Percentiles rank a stretch among this genome's conserved stretches.
Evolutionary conservation across 352 stramenopile species (phyloP).

Genomic region (Phytophthora tentaculata): DNA sequence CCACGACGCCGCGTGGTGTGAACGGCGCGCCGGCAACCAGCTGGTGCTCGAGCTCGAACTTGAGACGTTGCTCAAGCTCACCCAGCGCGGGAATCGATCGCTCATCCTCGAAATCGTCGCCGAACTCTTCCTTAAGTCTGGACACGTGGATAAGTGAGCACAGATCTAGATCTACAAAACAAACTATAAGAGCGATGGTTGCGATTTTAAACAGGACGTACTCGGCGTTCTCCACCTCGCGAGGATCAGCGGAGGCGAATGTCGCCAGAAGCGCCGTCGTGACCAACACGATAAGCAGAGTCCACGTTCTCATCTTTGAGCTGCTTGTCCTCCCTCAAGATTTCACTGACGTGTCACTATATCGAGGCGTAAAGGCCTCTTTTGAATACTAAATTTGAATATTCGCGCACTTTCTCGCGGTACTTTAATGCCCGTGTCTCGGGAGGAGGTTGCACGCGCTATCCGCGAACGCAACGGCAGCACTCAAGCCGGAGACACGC

Average conservation of each 20-base stretch:
- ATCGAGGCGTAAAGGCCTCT: neutral
- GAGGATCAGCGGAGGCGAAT: conserved; percentile 47
- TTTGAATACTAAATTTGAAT: conserved; percentile 14
- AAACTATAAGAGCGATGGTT: neutral
- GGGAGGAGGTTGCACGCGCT: conserved; percentile 27
- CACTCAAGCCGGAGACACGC: conserved; percentile 16
- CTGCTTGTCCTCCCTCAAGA: neutral
- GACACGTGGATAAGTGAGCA: neutral
- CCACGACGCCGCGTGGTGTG: conserved; percentile 57
- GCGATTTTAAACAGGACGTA: conserved; percentile 27
- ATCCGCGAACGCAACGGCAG: conserved; percentile 31
- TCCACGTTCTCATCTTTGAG: conserved; percentile 20
- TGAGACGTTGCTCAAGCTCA: conserved; percentile 54
- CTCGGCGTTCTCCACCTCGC: conserved; percentile 69
- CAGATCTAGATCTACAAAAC: conserved; percentile 19
- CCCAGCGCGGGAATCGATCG: conserved; percentile 26
- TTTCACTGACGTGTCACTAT: conserved; percentile 6
- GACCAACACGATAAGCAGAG: conserved; percentile 37
- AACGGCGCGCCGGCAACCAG: conserved; percentile 43
- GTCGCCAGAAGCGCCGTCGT: conserved; percentile 41
- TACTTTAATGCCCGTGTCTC: conserved; percentile 13
- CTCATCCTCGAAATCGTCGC: conserved; percentile 68
- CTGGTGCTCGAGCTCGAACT: conserved; percentile 74
- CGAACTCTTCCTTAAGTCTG: conserved; percentile 75
- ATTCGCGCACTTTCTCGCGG: conserved; percentile 20